Percentiles rank a stretch among this genome's conserved stretches.
phyloP scores from a whole-genome alignment of 2,329 filamentous ascomycete species.

The Lomentospora prolificans region DNA sequence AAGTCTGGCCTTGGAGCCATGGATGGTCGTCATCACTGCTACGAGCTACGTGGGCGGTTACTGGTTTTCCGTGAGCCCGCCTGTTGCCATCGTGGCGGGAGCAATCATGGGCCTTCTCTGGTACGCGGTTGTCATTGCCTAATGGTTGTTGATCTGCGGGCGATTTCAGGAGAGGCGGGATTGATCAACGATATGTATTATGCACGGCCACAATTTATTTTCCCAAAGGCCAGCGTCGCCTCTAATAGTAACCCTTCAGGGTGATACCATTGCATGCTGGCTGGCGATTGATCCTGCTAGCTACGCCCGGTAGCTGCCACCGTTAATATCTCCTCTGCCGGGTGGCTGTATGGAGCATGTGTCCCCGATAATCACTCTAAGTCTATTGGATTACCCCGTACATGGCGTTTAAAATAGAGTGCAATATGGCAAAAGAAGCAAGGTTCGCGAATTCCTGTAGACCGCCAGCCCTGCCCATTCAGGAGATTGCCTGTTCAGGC shows the following conservation, averaged over 20 bases:
- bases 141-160: background rate
- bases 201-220: no score
- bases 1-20: conserved; percentile 47
- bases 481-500: background rate
- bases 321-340: no score
- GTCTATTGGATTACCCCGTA: background rate
- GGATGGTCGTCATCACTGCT: conserved; percentile 53
- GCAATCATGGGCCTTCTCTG: conserved; percentile 23
- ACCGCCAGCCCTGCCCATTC: no score
- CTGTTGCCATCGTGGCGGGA: conserved; percentile 22
- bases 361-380: background rate
- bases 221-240: no score
- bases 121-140: conserved; percentile 12
- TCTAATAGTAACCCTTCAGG: no score
- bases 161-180: no score
- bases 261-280: no score
- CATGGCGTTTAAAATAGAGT: background rate
- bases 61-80: conserved; percentile 22
- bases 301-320: no score
- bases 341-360: background rate
- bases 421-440: background rate
- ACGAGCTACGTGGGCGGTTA: conserved; percentile 22
- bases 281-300: no score
- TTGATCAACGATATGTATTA: no score
- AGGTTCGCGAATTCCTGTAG: no score